Evolutionary conservation across 1,284 basidiomycete species (phyloP), one percentile per base, ranked within the genome.

Genomic region (Ganoderma sp.): DNA sequence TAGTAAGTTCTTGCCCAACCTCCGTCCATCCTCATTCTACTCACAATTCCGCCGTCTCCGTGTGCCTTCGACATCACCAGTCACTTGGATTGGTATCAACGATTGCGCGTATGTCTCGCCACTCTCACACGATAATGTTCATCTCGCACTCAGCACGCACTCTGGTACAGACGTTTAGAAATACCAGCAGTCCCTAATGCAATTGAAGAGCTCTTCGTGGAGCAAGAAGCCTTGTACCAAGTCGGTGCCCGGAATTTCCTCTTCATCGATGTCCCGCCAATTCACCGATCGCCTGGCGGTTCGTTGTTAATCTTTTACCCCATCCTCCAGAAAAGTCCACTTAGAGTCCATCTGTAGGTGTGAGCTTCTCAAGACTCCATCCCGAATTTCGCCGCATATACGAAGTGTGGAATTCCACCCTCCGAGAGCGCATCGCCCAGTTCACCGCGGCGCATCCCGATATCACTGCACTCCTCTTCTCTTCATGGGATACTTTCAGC

Each of bases 41-140:
- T 52, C 48, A 52, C 48, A 52, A 25, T 52, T 52, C 48, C 48
- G 48, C 48, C 22, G 14, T 52, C 22, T 10, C 10, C 48, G 25
- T 52, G 48, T 52, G 48, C 48, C 22, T 25, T 4, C 48, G 6
- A n/a, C 37, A 37, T 66, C 9, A 9, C 14, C 58, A 90, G 88
- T 87, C 19, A 87, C 84, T 8, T 90, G 88, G 88, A 78, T 89
- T 67, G 88, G 89, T 0, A 88, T 90, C 64, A 90, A 90, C 71
- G 88, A 90, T 75, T 85, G 85, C 79, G 85, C 80, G 85, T 88
- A 74, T 67, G 83, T 52, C 12, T 17, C 22, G 48, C 25, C 48
- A 22, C 25, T 7, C 32, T 9, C 32, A 43, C 54, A 37, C 48
- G 45, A 14, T 22, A 2, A 15, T 3, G 45, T 22, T 32, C 28